A percentile compares a stretch with the other conserved stretches of the same genome.
These are phyloP conservation scores for Lumnitzera racemosa DNA, from an alignment of 345 rosid genomes.

Conservation along the genomic window DNA sequence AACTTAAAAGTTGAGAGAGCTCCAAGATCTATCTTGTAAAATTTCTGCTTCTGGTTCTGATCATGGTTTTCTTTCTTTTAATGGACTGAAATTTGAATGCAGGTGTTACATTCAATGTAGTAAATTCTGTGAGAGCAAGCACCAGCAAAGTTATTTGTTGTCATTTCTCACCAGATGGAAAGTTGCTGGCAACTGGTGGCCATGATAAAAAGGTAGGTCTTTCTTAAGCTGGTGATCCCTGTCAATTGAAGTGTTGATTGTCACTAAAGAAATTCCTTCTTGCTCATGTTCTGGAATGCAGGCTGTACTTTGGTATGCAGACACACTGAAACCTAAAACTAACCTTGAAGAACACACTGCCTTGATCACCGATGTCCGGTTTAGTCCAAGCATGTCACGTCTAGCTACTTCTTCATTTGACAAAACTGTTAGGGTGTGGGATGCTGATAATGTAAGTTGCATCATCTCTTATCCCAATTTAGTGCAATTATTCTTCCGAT, in stretches of 20 bases:
- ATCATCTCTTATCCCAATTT: background rate
- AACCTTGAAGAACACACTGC: conserved; percentile 79
- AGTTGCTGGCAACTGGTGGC: conserved; percentile 93
- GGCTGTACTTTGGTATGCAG: conserved; percentile 89
- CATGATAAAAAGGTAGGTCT: conserved; percentile 89
- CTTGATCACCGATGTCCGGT: conserved; percentile 87
- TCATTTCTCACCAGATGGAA: conserved; percentile 97
- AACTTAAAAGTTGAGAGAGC: too few species aligned
- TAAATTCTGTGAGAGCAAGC: conserved; percentile 76
- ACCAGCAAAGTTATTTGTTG: conserved; percentile 68
- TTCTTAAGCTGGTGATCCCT: background rate
- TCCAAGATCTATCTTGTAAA: too few species aligned
- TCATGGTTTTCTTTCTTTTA: too few species aligned
- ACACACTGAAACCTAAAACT: conserved; percentile 59
- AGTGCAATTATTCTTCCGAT: too few species aligned
- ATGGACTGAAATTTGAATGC: background rate
- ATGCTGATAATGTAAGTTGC: conserved; percentile 80
- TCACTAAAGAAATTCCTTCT: background rate
- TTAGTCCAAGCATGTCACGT: conserved; percentile 82
- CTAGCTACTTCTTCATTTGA: conserved; percentile 96
- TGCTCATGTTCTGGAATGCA: conserved; percentile 19
- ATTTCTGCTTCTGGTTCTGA: too few species aligned
- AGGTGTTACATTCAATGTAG: conserved; percentile 14
- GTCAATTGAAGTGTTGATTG: background rate
- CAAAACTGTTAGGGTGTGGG: conserved; percentile 98